Evolutionary conservation across 257 asterid species (phyloP).

Genomic region (Solanum raphanifolium): DNA sequence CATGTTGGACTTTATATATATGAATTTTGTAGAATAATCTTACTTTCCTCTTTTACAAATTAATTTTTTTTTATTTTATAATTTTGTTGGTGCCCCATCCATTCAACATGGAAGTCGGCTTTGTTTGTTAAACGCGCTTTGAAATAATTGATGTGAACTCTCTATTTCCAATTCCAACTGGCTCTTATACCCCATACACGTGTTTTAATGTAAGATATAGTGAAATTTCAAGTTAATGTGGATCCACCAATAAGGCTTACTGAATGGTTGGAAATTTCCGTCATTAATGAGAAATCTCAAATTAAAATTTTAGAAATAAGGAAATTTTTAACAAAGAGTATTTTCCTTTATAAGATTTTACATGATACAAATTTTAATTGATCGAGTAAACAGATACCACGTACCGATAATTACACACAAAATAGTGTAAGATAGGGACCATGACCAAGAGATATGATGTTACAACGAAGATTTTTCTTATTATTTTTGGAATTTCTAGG

Average conservation of each 20-base stretch:
- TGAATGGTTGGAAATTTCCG: neutral
- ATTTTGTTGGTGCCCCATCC: neutral
- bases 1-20: neutral
- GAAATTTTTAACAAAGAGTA: accelerated
- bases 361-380: neutral
- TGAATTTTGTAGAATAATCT: neutral
- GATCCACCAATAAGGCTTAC: neutral
- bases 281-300: neutral
- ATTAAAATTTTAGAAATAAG: neutral
- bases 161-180: neutral
- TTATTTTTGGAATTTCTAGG: too few species aligned
- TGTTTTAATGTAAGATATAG: neutral
- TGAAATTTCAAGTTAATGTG: neutral
- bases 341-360: neutral
- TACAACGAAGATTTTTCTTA: neutral
- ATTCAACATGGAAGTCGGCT: neutral
- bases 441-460: neutral
- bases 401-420: neutral
- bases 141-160: neutral
- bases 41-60: neutral
- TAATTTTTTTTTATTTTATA: neutral
- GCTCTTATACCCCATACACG: neutral
- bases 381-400: accelerated
- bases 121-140: neutral
- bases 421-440: neutral